phyloP scores from a whole-genome alignment of 495 filamentous ascomycete species.

The Penicillium verhagenii region DNA sequence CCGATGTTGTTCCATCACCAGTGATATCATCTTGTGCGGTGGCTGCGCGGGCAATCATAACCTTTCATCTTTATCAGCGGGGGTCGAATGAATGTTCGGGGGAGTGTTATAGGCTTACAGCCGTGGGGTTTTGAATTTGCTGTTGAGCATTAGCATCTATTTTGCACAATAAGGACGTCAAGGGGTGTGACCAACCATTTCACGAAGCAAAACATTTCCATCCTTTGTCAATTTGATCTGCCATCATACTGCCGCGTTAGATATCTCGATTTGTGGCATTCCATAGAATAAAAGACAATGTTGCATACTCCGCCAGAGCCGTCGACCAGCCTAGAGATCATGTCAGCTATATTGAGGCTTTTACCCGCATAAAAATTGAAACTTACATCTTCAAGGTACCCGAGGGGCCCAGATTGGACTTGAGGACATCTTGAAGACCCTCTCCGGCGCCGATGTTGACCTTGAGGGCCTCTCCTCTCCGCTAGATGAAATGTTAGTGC shows the following conservation, averaged over 20 bases:
- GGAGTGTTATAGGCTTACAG: constrained; percentile 55
- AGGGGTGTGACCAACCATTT: constrained; percentile 70
- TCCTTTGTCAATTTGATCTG: constrained; percentile 99
- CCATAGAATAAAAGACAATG: constrained; percentile 13
- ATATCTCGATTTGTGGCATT: constrained; percentile 5
- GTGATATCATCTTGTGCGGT: constrained; percentile 98
- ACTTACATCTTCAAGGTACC: constrained; percentile 95
- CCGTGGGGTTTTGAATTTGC: constrained; percentile 85
- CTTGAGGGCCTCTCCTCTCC: constrained; percentile 90
- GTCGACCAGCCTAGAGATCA: constrained; percentile 75
- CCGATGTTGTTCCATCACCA: constrained; percentile 95
- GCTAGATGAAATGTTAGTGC: constrained; percentile 56
- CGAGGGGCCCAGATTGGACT: constrained; percentile 90
- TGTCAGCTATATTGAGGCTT: constrained; percentile 28
- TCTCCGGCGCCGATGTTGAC: constrained; percentile 97
- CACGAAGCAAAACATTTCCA: constrained; percentile 89
- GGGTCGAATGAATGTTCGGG: constrained; percentile 9
- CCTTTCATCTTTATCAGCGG: constrained; percentile 43
- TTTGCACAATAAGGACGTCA: not conserved
- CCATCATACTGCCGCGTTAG: constrained; percentile 18
- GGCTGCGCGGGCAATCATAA: constrained; percentile 98
- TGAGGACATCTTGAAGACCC: constrained; percentile 91
- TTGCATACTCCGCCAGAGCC: constrained; percentile 82
- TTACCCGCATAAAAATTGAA: not conserved
- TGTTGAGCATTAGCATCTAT: constrained; percentile 39